Evolutionary conservation across 345 rosid genomes (phyloP), one percentile per base, ranked within the genome.

Genomic region (Reutealis trisperma): DNA sequence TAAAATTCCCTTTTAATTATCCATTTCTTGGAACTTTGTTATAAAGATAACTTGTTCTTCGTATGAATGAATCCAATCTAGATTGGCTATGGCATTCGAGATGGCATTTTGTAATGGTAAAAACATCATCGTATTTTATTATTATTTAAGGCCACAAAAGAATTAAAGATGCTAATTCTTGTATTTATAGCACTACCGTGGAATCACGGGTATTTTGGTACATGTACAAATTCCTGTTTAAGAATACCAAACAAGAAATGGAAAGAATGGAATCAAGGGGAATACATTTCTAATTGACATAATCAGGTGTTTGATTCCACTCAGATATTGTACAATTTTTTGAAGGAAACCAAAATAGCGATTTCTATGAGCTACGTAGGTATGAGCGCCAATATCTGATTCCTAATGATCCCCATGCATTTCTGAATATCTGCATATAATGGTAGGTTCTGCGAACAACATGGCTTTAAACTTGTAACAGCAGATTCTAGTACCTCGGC

Each of bases 391-490:
- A 81, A 47, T 74, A 81, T 66, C 84, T 93, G 98, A 65, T 87
- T 93, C 75, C 89, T 85, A 25, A 93, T 84, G 52, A 90, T 89
- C 42, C 97, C 94, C 92, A 91, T 93, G 87, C 91, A 91, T 79
- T 90, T 91, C 87, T 93, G 98, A 73, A 93, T 89, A 82, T 93
- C 98, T 14, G 91, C 84, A 79, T 93, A 91, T 42, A 93, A 77
- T 3, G 92, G 91, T 72, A 93, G 92, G 81, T 93, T 93, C 71
- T 86, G 89, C 6, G 93, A 83, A 81, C 94, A 88, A 83, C 86
- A 80, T 8, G 98, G 98, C 87, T 89, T 90, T 84, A 91, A 84
- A 84, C 92, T 86, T 1, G 87, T 87, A 21, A 89, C 94, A 0
- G 97, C 98, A 25, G 90, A 91, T 76, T 93, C 94, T 55, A 93